Evolutionary conservation across 179 eudicot species (phyloP).

Genomic region (Kewa caespitosa): DNA sequence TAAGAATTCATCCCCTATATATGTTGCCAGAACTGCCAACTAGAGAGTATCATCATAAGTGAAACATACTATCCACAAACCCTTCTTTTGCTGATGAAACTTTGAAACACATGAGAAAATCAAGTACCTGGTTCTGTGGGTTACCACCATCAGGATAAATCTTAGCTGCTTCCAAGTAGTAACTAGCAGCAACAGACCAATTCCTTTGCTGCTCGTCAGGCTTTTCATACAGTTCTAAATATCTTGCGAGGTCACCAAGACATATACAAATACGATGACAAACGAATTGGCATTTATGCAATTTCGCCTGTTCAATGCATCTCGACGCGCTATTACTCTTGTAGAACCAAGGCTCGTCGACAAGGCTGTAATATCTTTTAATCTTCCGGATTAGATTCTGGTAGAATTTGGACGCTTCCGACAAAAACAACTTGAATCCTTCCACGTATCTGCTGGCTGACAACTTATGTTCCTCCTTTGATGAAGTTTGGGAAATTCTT

Average conservation of each 20-base stretch:
- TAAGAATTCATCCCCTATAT: constrained; percentile 72
- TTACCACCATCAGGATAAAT: constrained; percentile 89
- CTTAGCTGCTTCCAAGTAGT: constrained; percentile 68
- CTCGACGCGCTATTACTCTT: constrained; percentile 30
- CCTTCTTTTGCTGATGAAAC: background rate
- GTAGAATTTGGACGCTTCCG: constrained; percentile 70
- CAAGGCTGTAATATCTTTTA: constrained; percentile 52
- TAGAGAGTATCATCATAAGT: constrained; percentile 37
- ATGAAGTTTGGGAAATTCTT: constrained; percentile 37
- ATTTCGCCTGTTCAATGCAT: constrained; percentile 34
- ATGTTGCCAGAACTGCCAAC: constrained; percentile 88
- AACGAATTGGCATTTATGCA: constrained; percentile 50
- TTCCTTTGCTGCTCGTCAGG: constrained; percentile 39
- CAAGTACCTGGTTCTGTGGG: constrained; percentile 88
- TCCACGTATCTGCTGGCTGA: constrained; percentile 30
- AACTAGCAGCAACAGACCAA: constrained; percentile 74
- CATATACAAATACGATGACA: constrained; percentile 80
- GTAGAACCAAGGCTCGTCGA: constrained; percentile 42
- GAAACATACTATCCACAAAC: constrained; percentile 17
- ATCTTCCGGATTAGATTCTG: constrained; percentile 53
- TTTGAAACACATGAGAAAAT: constrained; percentile 4
- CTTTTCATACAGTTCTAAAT: constrained; percentile 60
- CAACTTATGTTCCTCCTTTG: constrained; percentile 28
- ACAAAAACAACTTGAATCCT: constrained; percentile 63
- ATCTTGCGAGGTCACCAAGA: constrained; percentile 89